Base-by-base conservation (phyloP, 208 protist genomes). In the Crithidia bombi region DNA sequence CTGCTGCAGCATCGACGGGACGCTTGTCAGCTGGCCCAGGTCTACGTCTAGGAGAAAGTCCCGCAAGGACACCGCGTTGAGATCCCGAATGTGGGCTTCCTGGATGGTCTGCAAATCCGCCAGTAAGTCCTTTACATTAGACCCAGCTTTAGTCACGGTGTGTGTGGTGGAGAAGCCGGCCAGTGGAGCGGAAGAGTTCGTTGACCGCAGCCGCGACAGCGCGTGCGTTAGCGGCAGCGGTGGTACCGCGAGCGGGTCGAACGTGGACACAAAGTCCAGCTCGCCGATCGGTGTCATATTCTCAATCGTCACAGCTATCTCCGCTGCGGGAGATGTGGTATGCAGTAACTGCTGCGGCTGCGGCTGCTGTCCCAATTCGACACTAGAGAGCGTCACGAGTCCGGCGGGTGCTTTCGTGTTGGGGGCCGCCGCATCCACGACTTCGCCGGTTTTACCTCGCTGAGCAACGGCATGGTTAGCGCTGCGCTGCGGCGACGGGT, bases 221-320 rank as follows among this genome's bases (percentile, higher is more conserved):
- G 54, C 54, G 5, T 54, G 54, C 17, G 65, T 64, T 19, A 56
- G 65, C 28, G 65, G 65, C 44, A 71, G 46, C 65, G 65, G 65
- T 5, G 65, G 65, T 19, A 71, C 65, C 7, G 65, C 55, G 4
- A 71, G 44, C 3, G 56, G 65, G 55, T 71, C 65, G 25, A 71
- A 71, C 33, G 38, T 44, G 23, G 65, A 57, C 10, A 46, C 65
- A 3, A 71, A 21, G 26, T 71, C 65, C 6, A 71, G 4, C 21
- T 55, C 41, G 19, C 46, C 26, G n/a, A 46, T 12, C 3, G 23
- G 30, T 3, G 33, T 46, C 15, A 41, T 0, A 46, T 17, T 25
- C 1, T 71, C 55, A 12, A 70, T 62, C 2, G 38, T 43, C 23
- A 28, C 3, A 0, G 30, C 50, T 15, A 39, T 0, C 25, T 30